Evolutionary conservation across 495 filamentous ascomycete genomes (phyloP).

Genomic region (Cetradonia linearis): DNA sequence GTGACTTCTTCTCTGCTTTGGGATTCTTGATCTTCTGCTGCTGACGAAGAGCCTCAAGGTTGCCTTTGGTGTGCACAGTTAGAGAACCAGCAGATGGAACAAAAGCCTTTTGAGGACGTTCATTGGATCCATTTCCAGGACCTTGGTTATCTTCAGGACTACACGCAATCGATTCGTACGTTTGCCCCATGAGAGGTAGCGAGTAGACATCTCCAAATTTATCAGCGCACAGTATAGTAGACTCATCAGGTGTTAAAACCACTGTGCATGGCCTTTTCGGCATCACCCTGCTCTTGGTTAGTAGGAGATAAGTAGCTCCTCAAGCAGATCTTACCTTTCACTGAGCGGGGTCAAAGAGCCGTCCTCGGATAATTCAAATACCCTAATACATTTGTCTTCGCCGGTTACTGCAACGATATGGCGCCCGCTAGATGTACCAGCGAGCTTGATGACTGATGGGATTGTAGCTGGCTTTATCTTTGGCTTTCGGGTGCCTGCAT

Average conservation of each 20-base stretch:
- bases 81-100: constrained; percentile 54
- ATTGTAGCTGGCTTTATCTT: constrained; percentile 26
- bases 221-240: constrained; percentile 69
- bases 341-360: constrained; percentile 59
- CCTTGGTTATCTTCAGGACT: constrained; percentile 7
- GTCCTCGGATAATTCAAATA: constrained; percentile 55
- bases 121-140: background rate
- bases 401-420: constrained; percentile 69
- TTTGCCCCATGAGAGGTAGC: constrained; percentile 53
- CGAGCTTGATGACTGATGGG: constrained; percentile 32
- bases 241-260: constrained; percentile 53
- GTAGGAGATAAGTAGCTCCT: background rate
- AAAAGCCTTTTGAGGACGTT: constrained; percentile 30
- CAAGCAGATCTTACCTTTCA: constrained; percentile 45
- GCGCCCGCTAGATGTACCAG: constrained; percentile 47
- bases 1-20: constrained; percentile 30
- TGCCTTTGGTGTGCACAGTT: constrained; percentile 77
- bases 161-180: background rate
- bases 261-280: constrained; percentile 78
- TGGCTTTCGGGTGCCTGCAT: constrained; percentile 25
- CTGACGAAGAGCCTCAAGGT: constrained; percentile 61
- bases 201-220: constrained; percentile 96
- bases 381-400: constrained; percentile 83
- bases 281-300: constrained; percentile 52
- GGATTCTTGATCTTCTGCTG: constrained; percentile 48